Evolutionary conservation across 176 grass and related monocot genomes (phyloP), one percentile per base, ranked within the genome.

Genomic region (Neostapfia colusana): DNA sequence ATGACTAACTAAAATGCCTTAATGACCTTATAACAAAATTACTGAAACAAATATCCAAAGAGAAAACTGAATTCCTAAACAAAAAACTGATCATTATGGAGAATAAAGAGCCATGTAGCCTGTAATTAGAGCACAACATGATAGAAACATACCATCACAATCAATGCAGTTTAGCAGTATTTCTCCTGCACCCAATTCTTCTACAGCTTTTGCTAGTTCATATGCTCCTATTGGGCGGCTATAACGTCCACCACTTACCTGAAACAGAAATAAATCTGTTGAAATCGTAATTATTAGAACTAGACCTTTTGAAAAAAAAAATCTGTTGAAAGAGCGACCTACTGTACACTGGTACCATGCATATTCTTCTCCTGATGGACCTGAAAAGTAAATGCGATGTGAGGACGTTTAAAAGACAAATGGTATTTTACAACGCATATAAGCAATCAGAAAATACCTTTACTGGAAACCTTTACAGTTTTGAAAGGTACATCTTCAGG

Each of bases 331-430:
- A 14, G 38, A 74, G 37, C 4, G 23, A n/a, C 84, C 86, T 88
- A 98, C 95, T 31, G 95, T 98, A 62, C 95, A 98, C 42, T 99
- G 91, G 69, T 95, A 99, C 95, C 95, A 99, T 82, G 91, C 95
- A 74, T 99, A 92, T 83, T 99, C 85, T 90, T 99, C 95, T 74
- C 91, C 95, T 56, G 64, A 74, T 62, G 91, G 85, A 37, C 95
- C 95, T 98, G 86, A 74, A 73, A 84, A 59, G 46, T 66, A 84
- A n/a, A n/a, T 70, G 64, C 79, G 63, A 66, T 60, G 7, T 59
- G 60, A 56, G 62, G 69, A 88, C 36, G 31, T 78, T 70, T 23
- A 65, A 65, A 83, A 67, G 23, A 73, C 1, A 79, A 65, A 82
- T 25, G 37, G 20, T 28, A 67, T 63, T 59, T 17, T 35, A 74